Conservation (phyloP, 2,329 filamentous ascomycete species). For the Blumeria hordei region DNA sequence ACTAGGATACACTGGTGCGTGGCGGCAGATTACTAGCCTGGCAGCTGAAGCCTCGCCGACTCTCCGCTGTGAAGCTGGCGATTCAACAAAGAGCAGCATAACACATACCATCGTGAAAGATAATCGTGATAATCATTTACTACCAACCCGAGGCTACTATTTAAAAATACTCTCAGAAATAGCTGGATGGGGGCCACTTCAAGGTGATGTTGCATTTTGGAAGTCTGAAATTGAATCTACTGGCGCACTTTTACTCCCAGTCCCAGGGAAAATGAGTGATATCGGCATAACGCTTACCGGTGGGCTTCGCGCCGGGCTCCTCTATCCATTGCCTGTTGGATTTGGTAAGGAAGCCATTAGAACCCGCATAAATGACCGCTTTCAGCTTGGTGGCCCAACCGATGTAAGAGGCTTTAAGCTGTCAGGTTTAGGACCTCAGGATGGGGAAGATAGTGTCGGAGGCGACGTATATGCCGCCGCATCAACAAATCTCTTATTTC, state of each 20-base stretch:
- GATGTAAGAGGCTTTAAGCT: conserved; percentile 87
- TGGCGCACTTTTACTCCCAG: conserved; percentile 45
- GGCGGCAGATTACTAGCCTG: conserved; percentile 73
- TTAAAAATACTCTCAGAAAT: conserved; percentile 56
- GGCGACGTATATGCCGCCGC: conserved; percentile 83
- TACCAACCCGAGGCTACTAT: conserved; percentile 64
- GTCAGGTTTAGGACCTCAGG: conserved; percentile 68
- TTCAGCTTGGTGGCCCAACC: conserved; percentile 80
- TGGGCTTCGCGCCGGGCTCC: conserved; percentile 55
- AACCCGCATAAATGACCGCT: conserved; percentile 79
- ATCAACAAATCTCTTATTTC: conserved; percentile 64
- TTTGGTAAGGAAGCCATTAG: conserved; percentile 28
- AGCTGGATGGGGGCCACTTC: conserved; percentile 64
- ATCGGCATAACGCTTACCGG: conserved; percentile 66
- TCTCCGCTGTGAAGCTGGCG: conserved; percentile 64
- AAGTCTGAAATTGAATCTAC: conserved; percentile 76
- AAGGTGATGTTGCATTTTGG: conserved; percentile 79
- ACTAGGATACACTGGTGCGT: conserved; percentile 55
- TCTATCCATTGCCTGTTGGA: conserved; percentile 57
- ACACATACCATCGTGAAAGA: conserved; percentile 64
- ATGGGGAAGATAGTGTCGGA: conserved; percentile 65
- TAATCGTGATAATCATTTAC: conserved; percentile 57
- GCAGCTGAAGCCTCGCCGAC: conserved; percentile 53
- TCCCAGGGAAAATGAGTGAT: conserved; percentile 42
- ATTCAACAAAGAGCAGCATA: conserved; percentile 72